Base-by-base conservation (phyloP, 768 basidiomycete genomes). In the Chiua virens region DNA sequence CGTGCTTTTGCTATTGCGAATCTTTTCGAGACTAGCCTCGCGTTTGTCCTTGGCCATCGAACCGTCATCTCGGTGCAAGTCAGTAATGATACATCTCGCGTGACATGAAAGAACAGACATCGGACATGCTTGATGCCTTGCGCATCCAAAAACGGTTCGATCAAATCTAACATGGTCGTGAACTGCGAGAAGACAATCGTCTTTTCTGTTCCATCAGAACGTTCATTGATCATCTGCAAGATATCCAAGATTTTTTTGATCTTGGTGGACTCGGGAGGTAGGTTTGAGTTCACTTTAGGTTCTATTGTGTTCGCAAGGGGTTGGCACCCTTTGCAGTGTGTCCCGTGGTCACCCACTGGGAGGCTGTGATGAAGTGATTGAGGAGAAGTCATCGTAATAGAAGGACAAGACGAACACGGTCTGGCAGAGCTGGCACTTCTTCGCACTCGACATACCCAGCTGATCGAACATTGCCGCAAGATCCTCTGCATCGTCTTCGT, bases 161-260 rank as follows among this genome's bases (percentile, higher is more conserved):
- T 77, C 49, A 98, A 65, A 66, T 95, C 84, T 54, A 99, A 73
- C 88, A 91, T 84, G 46, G 79, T 77, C 1, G 96, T 98, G 55
- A 92, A 92, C 63, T 97, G 95, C 0, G 92, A 94, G 65, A 98
- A 98, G 20, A 99, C 85, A 56, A 98, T 98, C 0, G 94, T 96
- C 79, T 98, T 99, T 65, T 97, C 92, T 53, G 73, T 69, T 15
- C 76, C 66, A 14, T 79, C 70, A 11, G 81, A 76, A 45, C 81
- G 75, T 42, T 76, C 71, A 15, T 85, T 79, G 46, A 93, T 83
- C 17, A 83, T 77, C 11, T 72, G 59, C 37, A 99, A 72, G 10
- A 98, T 68, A 60, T 87, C 78, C 42, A 97, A 59, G 35, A 92
- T 79, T 79, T 87, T 92, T 28, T 86, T 79, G 46, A 92, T 90